These are phyloP conservation scores for Tuber indicum DNA, from an alignment of 495 filamentous ascomycete genomes.

Conservation along the genomic window DNA sequence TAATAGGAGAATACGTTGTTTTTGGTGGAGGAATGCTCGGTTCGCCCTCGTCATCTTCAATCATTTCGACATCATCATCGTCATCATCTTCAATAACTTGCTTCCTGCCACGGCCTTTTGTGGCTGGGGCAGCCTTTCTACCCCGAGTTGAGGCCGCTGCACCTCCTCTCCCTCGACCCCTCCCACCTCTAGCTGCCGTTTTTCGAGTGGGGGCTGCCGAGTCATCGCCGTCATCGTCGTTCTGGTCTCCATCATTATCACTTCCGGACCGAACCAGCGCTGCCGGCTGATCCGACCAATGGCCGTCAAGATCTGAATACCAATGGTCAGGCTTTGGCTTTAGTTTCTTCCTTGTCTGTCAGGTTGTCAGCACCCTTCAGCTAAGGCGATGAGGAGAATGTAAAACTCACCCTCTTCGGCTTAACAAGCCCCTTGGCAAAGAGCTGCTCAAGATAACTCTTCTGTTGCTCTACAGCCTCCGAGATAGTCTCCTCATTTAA, in stretches of 20 bases:
- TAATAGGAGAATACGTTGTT: conserved; percentile 41
- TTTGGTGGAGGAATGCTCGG: conserved; percentile 52
- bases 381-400: neutral
- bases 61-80: conserved; percentile 44
- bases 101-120: conserved; percentile 49
- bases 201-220: conserved; percentile 41
- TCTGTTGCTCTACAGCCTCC: conserved; percentile 64
- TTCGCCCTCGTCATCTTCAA: conserved; percentile 55
- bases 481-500: conserved; percentile 62
- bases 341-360: conserved; percentile 54
- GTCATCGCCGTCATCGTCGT: conserved; percentile 37
- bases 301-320: conserved; percentile 79
- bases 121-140: conserved; percentile 46
- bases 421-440: conserved; percentile 64
- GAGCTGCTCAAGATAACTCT: conserved; percentile 61
- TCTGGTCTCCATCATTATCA: conserved; percentile 47
- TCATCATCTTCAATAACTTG: conserved; percentile 56
- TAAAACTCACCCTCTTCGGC: conserved; percentile 45
- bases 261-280: conserved; percentile 53
- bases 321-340: conserved; percentile 74
- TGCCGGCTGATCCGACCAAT: conserved; percentile 72
- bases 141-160: conserved; percentile 46
- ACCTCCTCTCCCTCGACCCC: conserved; percentile 41
- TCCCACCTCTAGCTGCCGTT: conserved; percentile 36
- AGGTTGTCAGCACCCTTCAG: conserved; percentile 8